Evolutionary conservation across 768 basidiomycete genomes (phyloP).

Genomic region (Lactarius psammicola): DNA sequence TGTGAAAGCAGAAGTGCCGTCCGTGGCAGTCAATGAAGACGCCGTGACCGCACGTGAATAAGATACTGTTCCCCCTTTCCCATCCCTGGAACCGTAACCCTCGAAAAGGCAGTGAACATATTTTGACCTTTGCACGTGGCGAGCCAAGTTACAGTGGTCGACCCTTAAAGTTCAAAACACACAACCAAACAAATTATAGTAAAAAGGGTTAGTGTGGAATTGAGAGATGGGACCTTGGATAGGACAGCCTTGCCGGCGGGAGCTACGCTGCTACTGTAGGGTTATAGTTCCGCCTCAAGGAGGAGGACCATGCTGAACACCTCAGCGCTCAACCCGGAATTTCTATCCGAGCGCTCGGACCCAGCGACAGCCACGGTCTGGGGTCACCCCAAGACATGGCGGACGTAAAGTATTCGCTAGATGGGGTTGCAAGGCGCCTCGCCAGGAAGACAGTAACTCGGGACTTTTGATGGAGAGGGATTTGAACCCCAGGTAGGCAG

Average conservation of each 20-base stretch:
- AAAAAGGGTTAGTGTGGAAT: not conserved
- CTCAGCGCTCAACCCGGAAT: not conserved
- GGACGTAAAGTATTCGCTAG: conserved; percentile 6
- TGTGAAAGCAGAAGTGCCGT: not conserved
- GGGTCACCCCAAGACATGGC: not conserved
- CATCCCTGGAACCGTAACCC: not conserved
- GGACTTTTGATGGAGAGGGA: not conserved
- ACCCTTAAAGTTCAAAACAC: not conserved
- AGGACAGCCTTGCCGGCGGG: not conserved
- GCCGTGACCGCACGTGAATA: conserved; percentile 10
- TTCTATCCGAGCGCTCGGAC: conserved; percentile 4
- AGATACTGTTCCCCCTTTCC: not conserved
- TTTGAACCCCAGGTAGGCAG: not conserved
- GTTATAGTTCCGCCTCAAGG: not conserved
- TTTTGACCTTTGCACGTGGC: not conserved
- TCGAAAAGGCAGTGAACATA: not conserved
- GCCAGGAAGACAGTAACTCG: not conserved
- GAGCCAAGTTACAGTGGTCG: not conserved
- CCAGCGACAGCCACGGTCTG: not conserved
- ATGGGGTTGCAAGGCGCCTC: conserved; percentile 7
- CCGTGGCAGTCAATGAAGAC: not conserved
- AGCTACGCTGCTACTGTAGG: not conserved
- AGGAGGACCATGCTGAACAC: not conserved
- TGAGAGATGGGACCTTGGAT: not conserved
- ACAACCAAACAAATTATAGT: not conserved